Percentiles rank a stretch among this genome's conserved stretches.
These are phyloP conservation scores for Asterophora parasitica DNA, from an alignment of 768 basidiomycete species.

Conservation along the genomic window DNA sequence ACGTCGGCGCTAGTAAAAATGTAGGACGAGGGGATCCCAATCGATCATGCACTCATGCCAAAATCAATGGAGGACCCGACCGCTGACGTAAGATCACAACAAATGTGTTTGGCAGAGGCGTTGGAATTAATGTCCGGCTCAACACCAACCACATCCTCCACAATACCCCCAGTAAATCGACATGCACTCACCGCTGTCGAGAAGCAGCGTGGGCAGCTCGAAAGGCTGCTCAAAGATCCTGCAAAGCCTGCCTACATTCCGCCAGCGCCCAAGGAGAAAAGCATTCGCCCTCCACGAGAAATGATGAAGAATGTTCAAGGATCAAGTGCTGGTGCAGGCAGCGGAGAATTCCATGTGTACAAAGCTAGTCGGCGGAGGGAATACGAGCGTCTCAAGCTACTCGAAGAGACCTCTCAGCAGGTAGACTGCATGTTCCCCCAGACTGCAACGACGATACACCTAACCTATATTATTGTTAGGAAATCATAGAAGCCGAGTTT, in stretches of 20 bases:
- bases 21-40: no score
- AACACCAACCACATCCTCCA: conserved; percentile 17
- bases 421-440: conserved; percentile 45
- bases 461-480: conserved; percentile 41
- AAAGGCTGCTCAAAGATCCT: conserved; percentile 87
- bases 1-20: no score
- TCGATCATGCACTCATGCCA: no score
- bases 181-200: conserved; percentile 52
- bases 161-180: conserved; percentile 33
- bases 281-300: conserved; percentile 75
- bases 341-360: conserved; percentile 98
- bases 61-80: no score
- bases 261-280: conserved; percentile 76
- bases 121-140: conserved; percentile 7
- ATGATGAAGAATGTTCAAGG: conserved; percentile 99
- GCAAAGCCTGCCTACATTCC: conserved; percentile 78
- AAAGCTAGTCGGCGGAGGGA: conserved; percentile 92
- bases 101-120: background rate
- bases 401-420: conserved; percentile 78
- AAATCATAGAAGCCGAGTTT: conserved; percentile 68
- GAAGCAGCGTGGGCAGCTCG: conserved; percentile 63
- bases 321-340: conserved; percentile 94
- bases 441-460: background rate
- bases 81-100: no score
- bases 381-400: conserved; percentile 87